phyloP scores from a whole-genome alignment of 2,329 filamentous ascomycete species.

The Mollisiaceae sp. region DNA sequence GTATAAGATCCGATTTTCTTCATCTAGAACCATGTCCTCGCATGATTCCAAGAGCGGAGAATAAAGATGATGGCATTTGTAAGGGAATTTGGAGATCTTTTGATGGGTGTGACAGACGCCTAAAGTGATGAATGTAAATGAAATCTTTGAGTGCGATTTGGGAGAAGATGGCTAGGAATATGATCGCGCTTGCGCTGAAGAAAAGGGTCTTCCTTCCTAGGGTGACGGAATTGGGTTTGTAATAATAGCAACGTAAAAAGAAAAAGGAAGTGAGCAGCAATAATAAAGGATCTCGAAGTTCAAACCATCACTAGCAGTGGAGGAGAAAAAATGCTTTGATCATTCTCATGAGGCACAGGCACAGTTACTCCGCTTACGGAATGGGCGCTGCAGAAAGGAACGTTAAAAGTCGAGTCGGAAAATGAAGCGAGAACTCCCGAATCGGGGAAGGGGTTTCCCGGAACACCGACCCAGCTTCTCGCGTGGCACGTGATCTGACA shows the following conservation, averaged over 20 bases:
- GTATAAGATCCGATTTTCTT: slow-evolving; percentile 29
- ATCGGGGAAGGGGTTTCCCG: neutral
- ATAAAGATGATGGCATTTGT: slow-evolving; percentile 25
- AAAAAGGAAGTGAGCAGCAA: neutral
- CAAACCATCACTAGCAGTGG: neutral
- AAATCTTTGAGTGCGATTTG: slow-evolving; percentile 32
- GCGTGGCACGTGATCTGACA: neutral
- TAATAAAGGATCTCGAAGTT: neutral
- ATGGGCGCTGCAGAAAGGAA: neutral
- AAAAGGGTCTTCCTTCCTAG: slow-evolving; percentile 19
- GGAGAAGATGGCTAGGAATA: slow-evolving; percentile 31
- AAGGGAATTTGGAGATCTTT: slow-evolving; percentile 43
- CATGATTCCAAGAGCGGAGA: slow-evolving; percentile 30
- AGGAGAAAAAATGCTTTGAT: neutral
- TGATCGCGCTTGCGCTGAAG: slow-evolving; percentile 13
- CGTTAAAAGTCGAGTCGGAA: neutral
- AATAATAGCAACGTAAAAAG: neutral
- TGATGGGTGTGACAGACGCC: slow-evolving; percentile 39
- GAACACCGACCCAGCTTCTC: neutral
- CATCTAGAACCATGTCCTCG: slow-evolving; percentile 33
- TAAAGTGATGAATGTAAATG: slow-evolving; percentile 37
- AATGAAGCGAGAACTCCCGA: neutral
- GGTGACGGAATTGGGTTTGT: neutral
- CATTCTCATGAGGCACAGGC: neutral
- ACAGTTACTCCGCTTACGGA: too few species aligned